Conservation (phyloP, 2,329 filamentous ascomycete genomes). For the Keithomyces neogunnii region DNA sequence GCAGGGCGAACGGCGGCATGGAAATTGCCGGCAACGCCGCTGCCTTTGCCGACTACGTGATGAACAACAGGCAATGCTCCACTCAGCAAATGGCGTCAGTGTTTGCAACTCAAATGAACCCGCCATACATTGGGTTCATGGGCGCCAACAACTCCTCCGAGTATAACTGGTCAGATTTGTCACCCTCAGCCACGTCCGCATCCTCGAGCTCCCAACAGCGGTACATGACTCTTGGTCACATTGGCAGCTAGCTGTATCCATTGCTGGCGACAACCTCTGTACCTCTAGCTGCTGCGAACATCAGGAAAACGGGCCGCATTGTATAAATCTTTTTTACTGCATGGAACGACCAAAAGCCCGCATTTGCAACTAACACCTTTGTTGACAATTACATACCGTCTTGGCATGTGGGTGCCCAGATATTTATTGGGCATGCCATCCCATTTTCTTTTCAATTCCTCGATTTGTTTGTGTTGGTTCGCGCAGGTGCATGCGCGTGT, state of each 20-base stretch:
- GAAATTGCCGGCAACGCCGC: constrained; percentile 33
- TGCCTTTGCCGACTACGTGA: constrained; percentile 36
- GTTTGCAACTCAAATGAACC: constrained; percentile 26
- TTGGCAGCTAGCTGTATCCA: constrained; percentile 1
- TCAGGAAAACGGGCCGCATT: background rate
- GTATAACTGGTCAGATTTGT: constrained; percentile 43
- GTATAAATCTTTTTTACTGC: background rate
- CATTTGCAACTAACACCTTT: background rate
- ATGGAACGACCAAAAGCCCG: background rate
- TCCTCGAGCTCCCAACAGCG: constrained; percentile 17
- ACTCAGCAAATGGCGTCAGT: constrained; percentile 25
- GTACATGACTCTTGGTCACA: constrained; percentile 16
- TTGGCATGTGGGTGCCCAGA: background rate
- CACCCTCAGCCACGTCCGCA: constrained; percentile 25
- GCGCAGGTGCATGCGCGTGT: background rate
- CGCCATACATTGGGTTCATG: constrained; percentile 30
- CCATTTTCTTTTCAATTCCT: background rate
- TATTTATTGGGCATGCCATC: background rate
- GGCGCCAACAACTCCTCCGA: constrained; percentile 30
- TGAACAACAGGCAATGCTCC: constrained; percentile 24
- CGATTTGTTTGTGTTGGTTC: background rate
- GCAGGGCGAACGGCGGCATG: constrained; percentile 37
- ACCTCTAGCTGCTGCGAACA: background rate
- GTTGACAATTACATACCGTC: background rate
- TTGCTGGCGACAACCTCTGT: background rate